Conservation (phyloP, 75 land plant species). For the Cupressus sempervirens region DNA sequence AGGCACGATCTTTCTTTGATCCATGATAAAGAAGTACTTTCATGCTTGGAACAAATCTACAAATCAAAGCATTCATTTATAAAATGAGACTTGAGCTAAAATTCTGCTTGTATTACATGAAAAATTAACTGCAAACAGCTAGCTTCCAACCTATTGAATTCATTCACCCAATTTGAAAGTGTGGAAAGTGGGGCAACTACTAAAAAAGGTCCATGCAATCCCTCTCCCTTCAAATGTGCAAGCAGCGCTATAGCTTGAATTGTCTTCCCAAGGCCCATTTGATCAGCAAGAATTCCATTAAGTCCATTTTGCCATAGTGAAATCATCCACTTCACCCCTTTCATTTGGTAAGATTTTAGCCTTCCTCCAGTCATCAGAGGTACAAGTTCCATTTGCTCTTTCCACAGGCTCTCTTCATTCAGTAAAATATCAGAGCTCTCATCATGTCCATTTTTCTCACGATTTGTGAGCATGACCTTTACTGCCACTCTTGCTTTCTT, state of each 20-base stretch:
- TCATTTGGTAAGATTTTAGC: slow-evolving; percentile 42
- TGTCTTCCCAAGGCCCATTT: slow-evolving; percentile 56
- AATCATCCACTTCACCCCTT: slow-evolving; percentile 50
- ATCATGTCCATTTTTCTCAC: not conserved
- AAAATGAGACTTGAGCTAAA: not conserved
- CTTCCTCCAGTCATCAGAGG: slow-evolving; percentile 47
- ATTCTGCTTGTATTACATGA: not conserved
- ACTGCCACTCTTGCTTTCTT: slow-evolving; percentile 25
- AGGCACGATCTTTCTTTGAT: slow-evolving; percentile 25
- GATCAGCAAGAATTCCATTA: slow-evolving; percentile 54
- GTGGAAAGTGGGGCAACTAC: slow-evolving; percentile 50
- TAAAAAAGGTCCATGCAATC: slow-evolving; percentile 43
- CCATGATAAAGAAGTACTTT: slow-evolving; percentile 40
- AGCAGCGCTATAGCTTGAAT: slow-evolving; percentile 43
- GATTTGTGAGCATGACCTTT: slow-evolving; percentile 16
- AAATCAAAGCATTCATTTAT: not conserved
- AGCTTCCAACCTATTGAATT: slow-evolving; percentile 27
- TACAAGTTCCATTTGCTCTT: slow-evolving; percentile 37
- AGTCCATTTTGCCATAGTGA: slow-evolving; percentile 49
- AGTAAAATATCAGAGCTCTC: slow-evolving; percentile 19
- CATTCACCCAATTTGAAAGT: slow-evolving; percentile 45
- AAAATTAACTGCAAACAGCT: not conserved
- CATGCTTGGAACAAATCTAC: slow-evolving; percentile 42
- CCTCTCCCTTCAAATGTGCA: slow-evolving; percentile 40
- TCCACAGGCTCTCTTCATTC: slow-evolving; percentile 34